These are phyloP conservation scores for Claviceps sp. DNA, from an alignment of 2,329 filamentous ascomycete genomes.

Conservation along the genomic window DNA sequence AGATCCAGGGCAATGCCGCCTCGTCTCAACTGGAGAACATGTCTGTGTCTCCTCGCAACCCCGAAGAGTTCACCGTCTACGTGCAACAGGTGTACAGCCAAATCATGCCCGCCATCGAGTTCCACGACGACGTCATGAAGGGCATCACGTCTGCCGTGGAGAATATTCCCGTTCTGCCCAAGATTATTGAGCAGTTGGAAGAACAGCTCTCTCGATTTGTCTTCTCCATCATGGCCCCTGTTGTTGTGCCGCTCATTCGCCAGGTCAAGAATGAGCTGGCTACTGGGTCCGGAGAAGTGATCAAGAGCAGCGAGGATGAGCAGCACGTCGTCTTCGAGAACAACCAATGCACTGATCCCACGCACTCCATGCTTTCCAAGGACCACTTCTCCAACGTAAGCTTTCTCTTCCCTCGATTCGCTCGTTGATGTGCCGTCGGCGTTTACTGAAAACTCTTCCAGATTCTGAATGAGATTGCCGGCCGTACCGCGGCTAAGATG, in stretches of 20 bases:
- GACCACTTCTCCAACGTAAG: conserved; percentile 80
- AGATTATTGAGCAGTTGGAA: conserved; percentile 74
- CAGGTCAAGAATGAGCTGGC: conserved; percentile 81
- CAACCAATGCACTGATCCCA: conserved; percentile 64
- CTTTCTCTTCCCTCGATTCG: background rate
- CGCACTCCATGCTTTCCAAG: conserved; percentile 91
- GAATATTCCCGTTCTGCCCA: conserved; percentile 71
- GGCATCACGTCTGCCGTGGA: conserved; percentile 65
- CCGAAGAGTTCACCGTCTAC: conserved; percentile 74
- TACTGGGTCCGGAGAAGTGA: conserved; percentile 77
- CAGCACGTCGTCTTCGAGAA: conserved; percentile 81
- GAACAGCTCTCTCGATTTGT: conserved; percentile 83
- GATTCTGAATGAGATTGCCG: conserved; percentile 78
- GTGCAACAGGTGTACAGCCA: conserved; percentile 60
- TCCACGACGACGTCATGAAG: conserved; percentile 81
- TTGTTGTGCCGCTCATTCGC: conserved; percentile 70
- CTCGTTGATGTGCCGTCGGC: background rate
- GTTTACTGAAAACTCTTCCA: conserved; percentile 12
- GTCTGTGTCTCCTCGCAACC: conserved; percentile 61
- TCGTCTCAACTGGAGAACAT: conserved; percentile 64
- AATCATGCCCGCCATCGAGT: conserved; percentile 81
- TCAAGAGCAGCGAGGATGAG: conserved; percentile 69
- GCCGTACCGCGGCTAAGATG: conserved; percentile 65
- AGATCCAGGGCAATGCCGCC: conserved; percentile 65
- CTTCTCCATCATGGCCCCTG: conserved; percentile 82